Base-by-base conservation (phyloP, 176 grass and related monocot genomes). In the Oryza meridionalis region DNA sequence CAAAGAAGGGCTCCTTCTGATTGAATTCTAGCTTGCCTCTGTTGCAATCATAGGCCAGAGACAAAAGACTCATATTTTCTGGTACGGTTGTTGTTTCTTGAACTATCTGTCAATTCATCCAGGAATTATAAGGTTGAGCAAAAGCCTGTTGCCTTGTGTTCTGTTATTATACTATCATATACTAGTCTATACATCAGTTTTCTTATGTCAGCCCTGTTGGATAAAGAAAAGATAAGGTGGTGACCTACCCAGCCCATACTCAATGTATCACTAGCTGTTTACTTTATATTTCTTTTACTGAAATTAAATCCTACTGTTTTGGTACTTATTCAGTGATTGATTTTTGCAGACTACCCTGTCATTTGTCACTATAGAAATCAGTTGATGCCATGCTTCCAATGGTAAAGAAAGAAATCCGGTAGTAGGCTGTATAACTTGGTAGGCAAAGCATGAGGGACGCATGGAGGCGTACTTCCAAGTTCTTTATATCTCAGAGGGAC, bases 401-500 rank as follows among this genome's bases (percentile, higher is more conserved):
- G 42, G 42, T 43, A 9, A 43, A 43, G 42, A 11, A 43, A 43
- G 7, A 43, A 43, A 8, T 1, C 1, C 9, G 38, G 38, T 9
- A 9, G 38, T 42, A 8, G 38, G 38, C 1, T 24, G 17, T 37
- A 11, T 47, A 69, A 53, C 71, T 76, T 33, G 15, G 47, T 62
- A 69, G 16, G 26, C 27, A 70, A 72, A 47, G 27, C 72, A 27
- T 85, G 24, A 10, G 26, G 47, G 40, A 76, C 22, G 4, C 51
- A 65, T n/a, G 19, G 42, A 35, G 29, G 25, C 17, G 67, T 72
- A 71, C 75, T 77, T 68, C 24, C 80, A 78, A 17, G 31, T 67
- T 87, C 78, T 67, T 67, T 26, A 67, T 76, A 5, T 69, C 19
- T 81, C 44, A 80, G 64, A 11, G 62, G 78, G 78, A 69, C 85